Conservation (phyloP, 2,329 filamentous ascomycete species). For the Cercospora beticola region DNA sequence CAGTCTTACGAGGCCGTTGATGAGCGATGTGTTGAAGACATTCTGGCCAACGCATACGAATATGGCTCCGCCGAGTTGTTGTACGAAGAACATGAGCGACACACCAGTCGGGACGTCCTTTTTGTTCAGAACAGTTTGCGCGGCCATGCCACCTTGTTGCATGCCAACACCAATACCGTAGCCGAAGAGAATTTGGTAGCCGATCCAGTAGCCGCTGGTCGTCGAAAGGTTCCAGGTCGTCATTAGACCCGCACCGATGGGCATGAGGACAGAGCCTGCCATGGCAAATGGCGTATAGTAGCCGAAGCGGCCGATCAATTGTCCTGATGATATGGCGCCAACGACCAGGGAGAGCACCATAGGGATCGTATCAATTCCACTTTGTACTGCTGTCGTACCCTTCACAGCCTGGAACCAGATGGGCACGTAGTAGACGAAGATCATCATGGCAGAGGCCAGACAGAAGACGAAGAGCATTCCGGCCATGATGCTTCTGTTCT, state of each 20-base stretch:
- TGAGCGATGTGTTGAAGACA: conserved; percentile 24
- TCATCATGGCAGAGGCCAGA: conserved; percentile 46
- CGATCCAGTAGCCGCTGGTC: conserved; percentile 46
- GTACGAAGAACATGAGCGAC: conserved; percentile 44
- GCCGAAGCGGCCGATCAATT: conserved; percentile 41
- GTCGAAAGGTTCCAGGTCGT: conserved; percentile 44
- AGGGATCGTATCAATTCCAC: conserved; percentile 49
- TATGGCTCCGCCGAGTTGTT: conserved; percentile 46
- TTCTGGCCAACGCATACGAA: conserved; percentile 46
- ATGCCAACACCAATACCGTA: conserved; percentile 46
- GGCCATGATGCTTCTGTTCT: conserved; percentile 44
- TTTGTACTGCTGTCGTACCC: conserved; percentile 45
- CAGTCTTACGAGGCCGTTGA: conserved; percentile 14
- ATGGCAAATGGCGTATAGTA: conserved; percentile 52
- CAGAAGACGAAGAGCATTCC: conserved; percentile 43
- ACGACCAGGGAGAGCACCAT: conserved; percentile 46
- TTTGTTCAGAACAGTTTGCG: conserved; percentile 39
- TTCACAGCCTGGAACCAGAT: conserved; percentile 53
- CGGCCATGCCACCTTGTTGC: conserved; percentile 44
- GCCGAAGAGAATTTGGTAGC: conserved; percentile 50
- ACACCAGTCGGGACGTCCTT: conserved; percentile 43
- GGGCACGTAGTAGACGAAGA: conserved; percentile 47
- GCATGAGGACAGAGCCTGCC: conserved; percentile 40
- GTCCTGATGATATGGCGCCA: conserved; percentile 39
- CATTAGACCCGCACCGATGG: conserved; percentile 48